A percentile compares a stretch with the other conserved stretches of the same genome.
phyloP scores from a whole-genome alignment of 2,329 filamentous ascomycete species.

The Curvularia sp. region DNA sequence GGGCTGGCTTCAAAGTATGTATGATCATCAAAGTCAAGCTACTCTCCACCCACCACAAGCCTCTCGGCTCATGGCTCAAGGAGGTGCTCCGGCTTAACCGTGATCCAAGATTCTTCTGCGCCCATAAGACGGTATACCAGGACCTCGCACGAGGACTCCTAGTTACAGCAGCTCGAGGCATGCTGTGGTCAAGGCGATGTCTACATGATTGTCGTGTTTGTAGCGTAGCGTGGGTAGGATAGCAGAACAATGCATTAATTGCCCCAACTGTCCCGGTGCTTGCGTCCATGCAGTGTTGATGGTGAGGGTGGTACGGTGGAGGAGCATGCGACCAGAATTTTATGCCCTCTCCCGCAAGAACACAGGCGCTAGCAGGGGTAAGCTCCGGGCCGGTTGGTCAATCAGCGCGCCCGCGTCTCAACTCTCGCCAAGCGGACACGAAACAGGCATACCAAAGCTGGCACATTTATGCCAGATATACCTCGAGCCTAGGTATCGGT shows the following conservation, averaged over 20 bases:
- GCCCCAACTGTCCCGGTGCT: background rate
- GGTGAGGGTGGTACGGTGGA: slow-evolving; percentile 2
- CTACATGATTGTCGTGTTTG: slow-evolving; percentile 19
- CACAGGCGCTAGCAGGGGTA: slow-evolving; percentile 35
- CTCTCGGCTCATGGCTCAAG: slow-evolving; percentile 84
- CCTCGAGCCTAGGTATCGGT: slow-evolving; percentile 8
- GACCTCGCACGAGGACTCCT: slow-evolving; percentile 69
- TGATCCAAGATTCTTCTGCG: slow-evolving; percentile 76
- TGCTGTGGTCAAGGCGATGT: slow-evolving; percentile 62
- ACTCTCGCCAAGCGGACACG: slow-evolving; percentile 40
- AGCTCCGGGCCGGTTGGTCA: slow-evolving; percentile 16
- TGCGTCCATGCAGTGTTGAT: slow-evolving; percentile 1
- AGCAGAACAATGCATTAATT: slow-evolving; percentile 24
- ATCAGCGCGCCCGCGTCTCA: slow-evolving; percentile 25
- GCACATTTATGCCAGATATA: slow-evolving; percentile 19
- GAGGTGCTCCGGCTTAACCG: slow-evolving; percentile 99
- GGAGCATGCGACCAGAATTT: slow-evolving; percentile 15
- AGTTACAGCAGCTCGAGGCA: slow-evolving; percentile 63
- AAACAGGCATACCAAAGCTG: slow-evolving; percentile 32
- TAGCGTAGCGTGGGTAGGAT: slow-evolving; percentile 6
- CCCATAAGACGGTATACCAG: slow-evolving; percentile 83
- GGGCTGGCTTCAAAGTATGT: slow-evolving; percentile 58
- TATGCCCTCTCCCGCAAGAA: slow-evolving; percentile 30
- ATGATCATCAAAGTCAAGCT: slow-evolving; percentile 94
- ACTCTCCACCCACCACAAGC: slow-evolving; percentile 80